Evolutionary conservation across 257 asterid species (phyloP), one percentile per base, ranked within the genome.

Genomic region (Linaria vulgaris): DNA sequence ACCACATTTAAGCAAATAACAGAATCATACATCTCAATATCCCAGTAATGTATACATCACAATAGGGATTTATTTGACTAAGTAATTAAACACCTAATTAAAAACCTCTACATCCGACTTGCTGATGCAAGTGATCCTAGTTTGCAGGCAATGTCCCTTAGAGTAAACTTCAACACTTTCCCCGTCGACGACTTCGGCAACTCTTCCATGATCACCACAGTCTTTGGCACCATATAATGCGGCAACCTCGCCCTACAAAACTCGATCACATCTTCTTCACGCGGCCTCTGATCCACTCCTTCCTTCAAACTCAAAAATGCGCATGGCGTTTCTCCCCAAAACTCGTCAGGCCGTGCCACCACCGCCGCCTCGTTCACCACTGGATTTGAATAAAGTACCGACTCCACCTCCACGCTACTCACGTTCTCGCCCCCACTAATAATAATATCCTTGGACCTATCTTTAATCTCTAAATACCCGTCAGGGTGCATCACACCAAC

Each of bases 271-370:
- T 53, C 59, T 6, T 21, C 37, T 21, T 53, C 59, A 0, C 17
- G 59, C 14, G 59, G 59, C 59, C 14, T 53, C 19, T 19, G 27
- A 10, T 34, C 13, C 13, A 53, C 59, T 0, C 59, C 59, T 53
- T 24, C 58, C 27, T 53, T 53, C 15, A 53, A 31, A 17, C 59
- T 53, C 39, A 53, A 53, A 53, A 53, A 53, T 11, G 59, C 59
- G n/a, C 59, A 53, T 9, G 27, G 20, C 38, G 59, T 23, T 11
- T 53, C 59, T 19, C 59, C 59, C 59, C 59, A 53, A 17, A 21
- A 53, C 59, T 53, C 59, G n/a, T 53, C 59, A 23, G 59, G 59
- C n/a, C 59, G 59, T 13, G 59, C 59, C 39, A 53, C 59, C 38
- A 53, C 59, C 27, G 59, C 59, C 13, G 59, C 59, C 20, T 53